A percentile compares a stretch with the other conserved stretches of the same genome.
These are phyloP conservation scores for Raphanus hybrid DNA, from an alignment of 441 rosid genomes.

Conservation along the genomic window DNA sequence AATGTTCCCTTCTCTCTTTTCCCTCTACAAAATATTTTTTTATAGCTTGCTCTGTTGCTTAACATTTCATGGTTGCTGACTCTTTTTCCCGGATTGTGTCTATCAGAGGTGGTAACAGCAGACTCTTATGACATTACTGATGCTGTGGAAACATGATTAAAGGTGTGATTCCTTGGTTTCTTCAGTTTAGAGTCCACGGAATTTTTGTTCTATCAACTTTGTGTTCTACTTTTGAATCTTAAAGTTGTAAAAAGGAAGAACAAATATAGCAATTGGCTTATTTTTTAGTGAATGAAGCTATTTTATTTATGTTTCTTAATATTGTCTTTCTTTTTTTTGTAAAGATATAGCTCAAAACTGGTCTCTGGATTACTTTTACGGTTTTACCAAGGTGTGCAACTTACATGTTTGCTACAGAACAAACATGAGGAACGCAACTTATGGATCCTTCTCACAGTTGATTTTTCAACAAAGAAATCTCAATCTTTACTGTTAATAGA, in stretches of 20 bases:
- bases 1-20: background rate
- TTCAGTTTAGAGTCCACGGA: background rate
- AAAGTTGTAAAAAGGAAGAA: conserved; percentile 36
- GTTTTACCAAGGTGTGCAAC: too few species aligned
- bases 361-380: too few species aligned
- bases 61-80: conserved; percentile 43
- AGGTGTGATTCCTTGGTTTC: conserved; percentile 14
- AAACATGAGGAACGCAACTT: too few species aligned
- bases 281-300: conserved; percentile 36
- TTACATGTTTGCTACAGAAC: too few species aligned
- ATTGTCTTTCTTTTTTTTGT: too few species aligned
- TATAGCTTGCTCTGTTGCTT: conserved; percentile 2
- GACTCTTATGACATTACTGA: conserved; percentile 59
- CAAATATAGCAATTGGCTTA: conserved; percentile 29
- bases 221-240: conserved; percentile 20
- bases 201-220: conserved; percentile 35
- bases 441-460: background rate
- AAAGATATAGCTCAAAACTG: too few species aligned
- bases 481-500: background rate
- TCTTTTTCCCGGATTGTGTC: conserved; percentile 63
- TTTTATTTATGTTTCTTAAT: background rate
- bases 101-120: conserved; percentile 52
- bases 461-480: background rate
- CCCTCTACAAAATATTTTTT: background rate
- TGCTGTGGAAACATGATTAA: conserved; percentile 48